Percentiles rank a stretch among this genome's conserved stretches.
phyloP scores from a whole-genome alignment of 345 rosid species.

The Ceriops tagal region DNA sequence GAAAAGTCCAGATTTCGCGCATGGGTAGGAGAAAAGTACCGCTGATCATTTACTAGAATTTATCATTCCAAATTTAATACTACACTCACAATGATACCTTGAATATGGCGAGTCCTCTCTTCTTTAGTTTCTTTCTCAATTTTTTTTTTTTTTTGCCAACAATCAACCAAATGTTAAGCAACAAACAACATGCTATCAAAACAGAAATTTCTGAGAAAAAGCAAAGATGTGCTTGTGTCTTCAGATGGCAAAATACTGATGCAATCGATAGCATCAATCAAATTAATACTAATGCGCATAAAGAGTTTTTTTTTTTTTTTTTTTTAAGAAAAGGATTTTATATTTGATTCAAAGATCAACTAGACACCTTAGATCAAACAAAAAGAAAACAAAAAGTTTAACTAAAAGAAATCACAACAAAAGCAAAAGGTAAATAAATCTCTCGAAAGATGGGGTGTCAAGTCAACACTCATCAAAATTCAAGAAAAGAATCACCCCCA shows the following conservation, averaged over 20 bases:
- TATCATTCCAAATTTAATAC: not conserved
- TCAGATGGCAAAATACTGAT: not conserved
- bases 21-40: not conserved
- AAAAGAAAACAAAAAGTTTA: not conserved
- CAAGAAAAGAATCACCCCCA: not conserved
- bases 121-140: not conserved
- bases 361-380: not conserved
- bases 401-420: not conserved
- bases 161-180: not conserved
- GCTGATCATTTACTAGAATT: not conserved
- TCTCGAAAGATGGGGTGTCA: too few relatives aligned
- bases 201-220: not conserved
- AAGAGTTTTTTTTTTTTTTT: too few relatives aligned
- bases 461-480: too few relatives aligned
- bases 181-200: not conserved
- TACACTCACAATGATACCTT: not conserved
- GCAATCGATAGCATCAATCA: not conserved
- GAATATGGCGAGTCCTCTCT: not conserved
- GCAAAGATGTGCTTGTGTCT: not conserved
- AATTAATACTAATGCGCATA: not conserved
- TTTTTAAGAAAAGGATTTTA: not conserved
- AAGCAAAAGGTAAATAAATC: not conserved
- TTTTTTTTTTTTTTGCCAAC: not conserved
- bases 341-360: constrained; percentile 2
- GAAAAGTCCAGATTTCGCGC: not conserved